Evolutionary conservation across 1,139 yeast species (phyloP), one percentile per base, ranked within the genome.

Genomic region (Nematodospora anomalae): DNA sequence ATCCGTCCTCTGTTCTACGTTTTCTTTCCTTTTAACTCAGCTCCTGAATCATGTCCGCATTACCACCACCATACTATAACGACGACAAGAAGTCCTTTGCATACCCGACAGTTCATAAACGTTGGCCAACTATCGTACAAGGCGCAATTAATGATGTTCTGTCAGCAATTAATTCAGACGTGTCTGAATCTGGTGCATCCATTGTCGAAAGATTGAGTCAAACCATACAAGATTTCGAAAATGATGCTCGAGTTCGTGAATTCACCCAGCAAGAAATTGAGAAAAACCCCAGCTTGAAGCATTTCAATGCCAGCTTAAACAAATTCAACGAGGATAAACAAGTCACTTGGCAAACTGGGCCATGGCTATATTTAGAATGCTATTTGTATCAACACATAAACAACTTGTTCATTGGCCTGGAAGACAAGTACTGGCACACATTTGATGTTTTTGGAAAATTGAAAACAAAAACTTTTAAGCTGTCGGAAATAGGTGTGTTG

Each of bases 361-460:
- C 96, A 13, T 92, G 99, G 99, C 67, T 92, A 39, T 83, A 72
- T 52, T 70, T 86, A 34, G 99, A 94, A 60, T 84, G 96, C 58
- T 83, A 83, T 55, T 57, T 92, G 44, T 92, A 92, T 63, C 79
- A 95, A 42, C 60, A 71, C 40, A 65, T 89, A 39, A 45, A 46
- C 28, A 78, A 82, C 52, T 47, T 64, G 26, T 55, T 66, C 49
- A 64, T 81, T 56, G 11, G 15, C 12, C 54, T 67, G 38, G 40
- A 58, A 36, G 47, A 53, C 3, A 30, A 40, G 3, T 53, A 51
- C 36, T 83, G 89, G 89, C 57, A 62, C 33, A 50, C 64, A 12
- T 83, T 77, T 53, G 98, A 92, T 56, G 67, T 88, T 28, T 92
- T 90, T 55, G 76, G 76, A 40, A 58, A 64, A 25, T 74, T 83